Conservation (phyloP, 2,329 filamentous ascomycete genomes). For the Cordyceps cateniannulata region DNA sequence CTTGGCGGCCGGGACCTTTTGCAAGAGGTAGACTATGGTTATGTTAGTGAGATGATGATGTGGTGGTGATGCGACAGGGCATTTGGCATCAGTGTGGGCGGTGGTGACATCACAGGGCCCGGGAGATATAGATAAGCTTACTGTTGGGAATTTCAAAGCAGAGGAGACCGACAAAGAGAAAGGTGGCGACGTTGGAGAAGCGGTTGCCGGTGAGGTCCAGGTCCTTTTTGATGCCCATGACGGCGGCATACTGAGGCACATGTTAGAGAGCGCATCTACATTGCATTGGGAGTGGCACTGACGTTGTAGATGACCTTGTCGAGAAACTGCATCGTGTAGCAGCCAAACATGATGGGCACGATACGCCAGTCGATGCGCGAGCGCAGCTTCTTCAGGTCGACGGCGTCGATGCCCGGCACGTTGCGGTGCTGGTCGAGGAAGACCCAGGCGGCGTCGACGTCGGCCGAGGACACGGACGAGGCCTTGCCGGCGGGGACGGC, state of each 20-base stretch:
- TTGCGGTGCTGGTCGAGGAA: constrained; percentile 28
- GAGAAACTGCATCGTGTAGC: constrained; percentile 14
- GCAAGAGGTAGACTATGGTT: constrained; percentile 42
- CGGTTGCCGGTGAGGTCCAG: constrained; percentile 46
- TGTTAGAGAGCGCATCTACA: no score
- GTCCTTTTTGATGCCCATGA: constrained; percentile 50
- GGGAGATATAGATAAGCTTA: constrained; percentile 19
- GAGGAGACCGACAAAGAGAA: constrained; percentile 50
- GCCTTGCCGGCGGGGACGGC: constrained; percentile 18
- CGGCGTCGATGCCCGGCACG: constrained; percentile 20
- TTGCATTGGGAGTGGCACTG: no score
- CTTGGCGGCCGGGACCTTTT: constrained; percentile 48
- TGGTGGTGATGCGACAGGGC: neutral
- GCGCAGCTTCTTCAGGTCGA: constrained; percentile 12
- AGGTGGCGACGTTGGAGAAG: constrained; percentile 48
- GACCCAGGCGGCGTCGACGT: constrained; percentile 31
- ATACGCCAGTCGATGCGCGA: constrained; percentile 17
- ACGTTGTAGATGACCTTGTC: constrained; percentile 14
- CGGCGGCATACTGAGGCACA: constrained; percentile 43
- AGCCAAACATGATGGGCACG: constrained; percentile 17
- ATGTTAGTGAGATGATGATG: neutral
- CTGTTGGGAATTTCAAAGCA: constrained; percentile 49
- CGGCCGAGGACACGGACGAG: neutral
- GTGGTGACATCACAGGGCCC: no score
- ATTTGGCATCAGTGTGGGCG: neutral